phyloP scores from a whole-genome alignment of 2,329 filamentous ascomycete species.

The Sclerotiophoma versabilis region DNA sequence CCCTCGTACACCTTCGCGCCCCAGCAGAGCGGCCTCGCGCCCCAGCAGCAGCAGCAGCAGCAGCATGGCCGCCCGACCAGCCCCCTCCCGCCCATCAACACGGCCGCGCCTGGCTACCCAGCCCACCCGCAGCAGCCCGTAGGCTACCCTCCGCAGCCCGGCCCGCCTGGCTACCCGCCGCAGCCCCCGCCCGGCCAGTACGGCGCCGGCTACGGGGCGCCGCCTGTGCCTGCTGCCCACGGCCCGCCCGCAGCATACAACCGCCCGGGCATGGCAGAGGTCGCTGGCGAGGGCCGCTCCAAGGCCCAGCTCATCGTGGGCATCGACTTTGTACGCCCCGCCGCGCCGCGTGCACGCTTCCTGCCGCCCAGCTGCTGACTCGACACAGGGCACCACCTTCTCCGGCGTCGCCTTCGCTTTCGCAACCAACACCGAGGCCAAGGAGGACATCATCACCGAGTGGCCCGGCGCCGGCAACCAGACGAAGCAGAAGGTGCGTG shows the following conservation, averaged over 20 bases:
- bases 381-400: slow-evolving; percentile 85
- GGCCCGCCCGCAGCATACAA: slow-evolving; percentile 43
- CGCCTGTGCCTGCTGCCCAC: slow-evolving; percentile 39
- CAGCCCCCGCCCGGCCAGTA: slow-evolving; percentile 31
- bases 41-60: slow-evolving; percentile 18
- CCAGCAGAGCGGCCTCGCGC: slow-evolving; percentile 46
- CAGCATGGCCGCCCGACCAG: slow-evolving; percentile 59
- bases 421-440: slow-evolving; percentile 95
- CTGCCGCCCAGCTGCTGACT: slow-evolving; percentile 42
- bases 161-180: slow-evolving; percentile 47
- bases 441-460: slow-evolving; percentile 98
- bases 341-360: background rate
- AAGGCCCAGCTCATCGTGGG: slow-evolving; percentile 98
- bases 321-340: slow-evolving; percentile 83
- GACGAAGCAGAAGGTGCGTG: slow-evolving; percentile 91
- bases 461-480: slow-evolving; percentile 98
- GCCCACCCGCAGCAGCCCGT: slow-evolving; percentile 48
- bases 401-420: slow-evolving; percentile 94
- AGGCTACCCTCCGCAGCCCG: slow-evolving; percentile 51
- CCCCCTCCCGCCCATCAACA: slow-evolving; percentile 65
- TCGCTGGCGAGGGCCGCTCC: slow-evolving; percentile 85
- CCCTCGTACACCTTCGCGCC: slow-evolving; percentile 68
- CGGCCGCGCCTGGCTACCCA: slow-evolving; percentile 55
- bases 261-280: slow-evolving; percentile 63
- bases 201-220: slow-evolving; percentile 39